These are phyloP conservation scores for Citrus unshiu DNA, from an alignment of 345 rosid species.

Conservation along the genomic window DNA sequence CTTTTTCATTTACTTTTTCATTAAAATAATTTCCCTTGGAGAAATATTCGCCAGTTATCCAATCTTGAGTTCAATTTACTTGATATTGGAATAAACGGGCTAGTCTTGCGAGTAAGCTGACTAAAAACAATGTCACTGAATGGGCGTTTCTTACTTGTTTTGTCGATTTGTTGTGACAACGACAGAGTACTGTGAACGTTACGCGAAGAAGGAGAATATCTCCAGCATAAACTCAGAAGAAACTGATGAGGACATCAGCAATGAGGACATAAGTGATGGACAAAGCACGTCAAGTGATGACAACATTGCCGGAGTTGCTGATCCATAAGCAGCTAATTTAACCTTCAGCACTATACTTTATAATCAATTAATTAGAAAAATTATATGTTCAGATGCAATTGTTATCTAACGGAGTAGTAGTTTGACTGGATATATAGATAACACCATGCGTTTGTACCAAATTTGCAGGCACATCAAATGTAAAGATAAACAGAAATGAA, in stretches of 20 bases:
- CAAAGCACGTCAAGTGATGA: conserved; percentile 29
- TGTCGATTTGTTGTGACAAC: conserved; percentile 5
- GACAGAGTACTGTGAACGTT: conserved; percentile 32
- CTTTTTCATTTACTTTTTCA: not conserved
- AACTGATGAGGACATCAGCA: conserved; percentile 25
- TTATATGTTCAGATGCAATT: not conserved
- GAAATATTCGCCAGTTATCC: not conserved
- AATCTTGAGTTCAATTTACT: not conserved
- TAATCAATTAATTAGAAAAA: not conserved
- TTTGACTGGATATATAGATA: not conserved
- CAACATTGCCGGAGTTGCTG: conserved; percentile 27
- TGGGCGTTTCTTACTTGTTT: not conserved
- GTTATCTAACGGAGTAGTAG: conserved; percentile 18
- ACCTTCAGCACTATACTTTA: not conserved
- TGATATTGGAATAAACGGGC: not conserved
- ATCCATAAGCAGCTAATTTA: conserved; percentile 19
- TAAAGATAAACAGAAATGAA: conserved; percentile 11
- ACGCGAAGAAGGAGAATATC: conserved; percentile 30
- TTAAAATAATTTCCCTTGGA: not conserved
- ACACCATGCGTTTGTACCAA: conserved; percentile 3
- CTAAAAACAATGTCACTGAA: not conserved
- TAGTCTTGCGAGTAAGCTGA: not conserved
- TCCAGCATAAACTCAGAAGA: conserved; percentile 14
- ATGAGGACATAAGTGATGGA: conserved; percentile 26
- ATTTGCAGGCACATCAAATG: not conserved